Percentiles rank a stretch among this genome's conserved stretches.
Evolutionary conservation across 495 filamentous ascomycete genomes (phyloP).

Genomic region (Aspergillus steynii): DNA sequence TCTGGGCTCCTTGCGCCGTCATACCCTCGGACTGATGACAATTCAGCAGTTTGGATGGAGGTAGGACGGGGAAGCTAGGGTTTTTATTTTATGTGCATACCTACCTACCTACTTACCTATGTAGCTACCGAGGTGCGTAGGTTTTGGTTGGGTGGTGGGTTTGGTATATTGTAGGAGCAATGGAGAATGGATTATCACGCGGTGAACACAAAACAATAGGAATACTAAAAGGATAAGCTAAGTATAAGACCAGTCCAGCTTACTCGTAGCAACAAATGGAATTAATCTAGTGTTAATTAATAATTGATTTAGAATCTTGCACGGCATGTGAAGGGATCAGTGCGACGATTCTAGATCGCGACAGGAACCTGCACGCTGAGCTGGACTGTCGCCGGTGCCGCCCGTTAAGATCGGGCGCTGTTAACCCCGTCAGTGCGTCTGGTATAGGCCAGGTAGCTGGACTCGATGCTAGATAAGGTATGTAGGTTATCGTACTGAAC

Average conservation of each 20-base stretch:
- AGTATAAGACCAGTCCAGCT: too few species aligned
- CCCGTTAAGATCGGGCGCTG: not conserved
- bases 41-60: not conserved
- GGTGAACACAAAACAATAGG: too few species aligned
- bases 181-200: too few species aligned
- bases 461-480: not conserved
- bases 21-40: not conserved
- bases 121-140: too few species aligned
- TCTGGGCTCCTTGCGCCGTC: not conserved
- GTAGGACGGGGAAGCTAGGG: not conserved
- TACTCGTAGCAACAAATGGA: constrained; percentile 1
- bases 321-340: constrained; percentile 25
- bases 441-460: not conserved
- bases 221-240: too few species aligned
- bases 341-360: constrained; percentile 25
- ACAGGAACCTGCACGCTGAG: constrained; percentile 13
- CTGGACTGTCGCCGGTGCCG: constrained; percentile 11
- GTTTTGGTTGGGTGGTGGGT: too few species aligned
- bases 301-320: not conserved
- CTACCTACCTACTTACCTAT: too few species aligned
- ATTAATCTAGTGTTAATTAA: not conserved
- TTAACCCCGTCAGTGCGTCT: not conserved
- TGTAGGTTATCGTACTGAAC: not conserved
- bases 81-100: too few species aligned
- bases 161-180: too few species aligned